phyloP scores from a whole-genome alignment of 495 filamentous ascomycete genomes.

The Trichoderma gamsii region DNA sequence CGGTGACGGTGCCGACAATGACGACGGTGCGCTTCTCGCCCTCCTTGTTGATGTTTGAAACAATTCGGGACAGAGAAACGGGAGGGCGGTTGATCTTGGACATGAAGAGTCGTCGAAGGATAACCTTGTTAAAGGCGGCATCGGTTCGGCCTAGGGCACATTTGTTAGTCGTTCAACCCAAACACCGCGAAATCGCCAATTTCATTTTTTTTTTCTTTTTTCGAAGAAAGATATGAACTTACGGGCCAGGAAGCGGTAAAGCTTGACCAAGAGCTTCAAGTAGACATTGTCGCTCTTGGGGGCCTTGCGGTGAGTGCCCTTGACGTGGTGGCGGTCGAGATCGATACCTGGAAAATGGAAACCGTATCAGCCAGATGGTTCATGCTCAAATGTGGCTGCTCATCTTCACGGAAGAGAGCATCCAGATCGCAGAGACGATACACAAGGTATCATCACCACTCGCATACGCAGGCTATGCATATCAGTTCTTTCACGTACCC shows the following conservation, averaged over 20 bases:
- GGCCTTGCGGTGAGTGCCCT: slow-evolving; percentile 83
- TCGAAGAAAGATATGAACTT: slow-evolving; percentile 37
- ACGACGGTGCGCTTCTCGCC: slow-evolving; percentile 86
- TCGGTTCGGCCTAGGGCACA: slow-evolving; percentile 75
- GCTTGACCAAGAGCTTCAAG: slow-evolving; percentile 94
- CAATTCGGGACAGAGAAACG: slow-evolving; percentile 85
- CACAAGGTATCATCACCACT: slow-evolving; percentile 9
- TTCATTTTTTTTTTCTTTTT: neutral
- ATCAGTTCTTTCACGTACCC: slow-evolving; percentile 16
- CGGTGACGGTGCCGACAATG: slow-evolving; percentile 86
- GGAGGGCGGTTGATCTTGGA: slow-evolving; percentile 95
- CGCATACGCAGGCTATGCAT: slow-evolving; percentile 15
- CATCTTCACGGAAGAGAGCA: slow-evolving; percentile 12
- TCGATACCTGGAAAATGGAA: slow-evolving; percentile 54
- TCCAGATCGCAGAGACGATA: slow-evolving; percentile 6
- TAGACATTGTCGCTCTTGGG: slow-evolving; percentile 98
- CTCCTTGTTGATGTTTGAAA: slow-evolving; percentile 57
- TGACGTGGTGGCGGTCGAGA: slow-evolving; percentile 76
- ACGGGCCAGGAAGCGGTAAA: slow-evolving; percentile 98
- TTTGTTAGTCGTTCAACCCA: neutral
- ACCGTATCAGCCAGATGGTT: slow-evolving; percentile 49
- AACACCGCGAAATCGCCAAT: neutral
- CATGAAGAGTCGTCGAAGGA: slow-evolving; percentile 95
- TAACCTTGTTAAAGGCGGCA: slow-evolving; percentile 90
- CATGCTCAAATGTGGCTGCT: slow-evolving; percentile 35